Conservation (phyloP, 352 stramenopile species). For the Globisporangium spinosum region DNA sequence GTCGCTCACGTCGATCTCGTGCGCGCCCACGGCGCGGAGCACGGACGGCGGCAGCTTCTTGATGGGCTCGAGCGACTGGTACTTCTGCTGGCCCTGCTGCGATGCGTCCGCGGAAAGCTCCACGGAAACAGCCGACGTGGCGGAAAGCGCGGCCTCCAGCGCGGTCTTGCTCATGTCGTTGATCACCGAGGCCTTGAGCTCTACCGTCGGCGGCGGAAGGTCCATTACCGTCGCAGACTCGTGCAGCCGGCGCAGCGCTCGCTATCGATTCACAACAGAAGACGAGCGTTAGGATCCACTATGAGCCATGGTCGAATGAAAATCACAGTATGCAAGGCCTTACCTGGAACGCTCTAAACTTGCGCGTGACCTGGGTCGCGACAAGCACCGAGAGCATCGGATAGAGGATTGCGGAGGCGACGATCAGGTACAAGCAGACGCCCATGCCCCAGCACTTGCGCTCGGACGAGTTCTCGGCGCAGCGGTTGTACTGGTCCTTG, state of each 20-base stretch:
- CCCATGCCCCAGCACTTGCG: constrained; percentile 78
- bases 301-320: neutral
- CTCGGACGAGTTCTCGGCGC: constrained; percentile 44
- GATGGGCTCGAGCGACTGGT: constrained; percentile 33
- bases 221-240: constrained; percentile 54
- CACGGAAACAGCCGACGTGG: constrained; percentile 26
- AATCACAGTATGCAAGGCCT: neutral
- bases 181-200: constrained; percentile 35
- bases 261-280: constrained; percentile 22
- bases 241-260: constrained; percentile 37
- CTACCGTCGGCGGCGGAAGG: constrained; percentile 30
- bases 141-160: constrained; percentile 1
- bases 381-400: constrained; percentile 59
- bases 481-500: constrained; percentile 75
- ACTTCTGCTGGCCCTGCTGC: constrained; percentile 22
- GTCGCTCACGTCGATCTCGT: constrained; percentile 32
- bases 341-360: constrained; percentile 53
- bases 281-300: neutral
- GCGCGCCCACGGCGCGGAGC: constrained; percentile 26
- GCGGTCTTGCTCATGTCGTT: constrained; percentile 26
- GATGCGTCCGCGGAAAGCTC: constrained; percentile 26
- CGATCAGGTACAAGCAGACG: constrained; percentile 50
- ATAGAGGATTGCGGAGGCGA: constrained; percentile 53
- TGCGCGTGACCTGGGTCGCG: constrained; percentile 52
- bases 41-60: constrained; percentile 39